Conservation (phyloP, 305 asterid species). For the Plantago coronopus region DNA sequence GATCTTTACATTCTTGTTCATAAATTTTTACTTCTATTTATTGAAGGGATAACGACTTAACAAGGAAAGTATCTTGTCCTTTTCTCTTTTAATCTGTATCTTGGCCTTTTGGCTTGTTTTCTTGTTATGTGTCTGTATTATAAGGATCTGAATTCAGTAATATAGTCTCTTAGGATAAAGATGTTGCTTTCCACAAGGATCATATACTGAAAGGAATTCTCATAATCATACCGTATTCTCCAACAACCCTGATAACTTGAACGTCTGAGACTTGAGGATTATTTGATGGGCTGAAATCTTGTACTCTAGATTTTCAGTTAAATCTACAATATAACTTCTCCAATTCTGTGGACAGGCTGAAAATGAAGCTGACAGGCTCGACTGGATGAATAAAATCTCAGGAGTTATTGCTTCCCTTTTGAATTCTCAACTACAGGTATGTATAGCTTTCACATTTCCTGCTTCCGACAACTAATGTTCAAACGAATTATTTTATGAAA, state of each 20-base stretch:
- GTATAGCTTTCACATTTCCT: slow-evolving; percentile 32
- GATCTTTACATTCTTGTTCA: no score
- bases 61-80: no score
- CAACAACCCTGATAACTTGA: background rate
- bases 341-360: slow-evolving; percentile 66
- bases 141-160: background rate
- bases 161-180: background rate
- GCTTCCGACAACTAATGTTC: slow-evolving; percentile 1
- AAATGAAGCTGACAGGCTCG: slow-evolving; percentile 87
- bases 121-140: background rate
- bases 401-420: slow-evolving; percentile 83
- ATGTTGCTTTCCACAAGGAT: background rate
- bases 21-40: no score
- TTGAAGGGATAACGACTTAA: no score
- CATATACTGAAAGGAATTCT: background rate
- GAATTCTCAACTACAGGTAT: slow-evolving; percentile 88
- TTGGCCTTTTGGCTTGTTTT: no score
- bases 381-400: slow-evolving; percentile 93
- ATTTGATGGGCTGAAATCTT: slow-evolving; percentile 18
- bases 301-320: slow-evolving; percentile 2
- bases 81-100: no score
- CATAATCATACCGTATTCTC: slow-evolving; percentile 12
- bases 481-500: slow-evolving; percentile 4
- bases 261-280: slow-evolving; percentile 1
- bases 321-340: slow-evolving; percentile 11